Base-by-base conservation (phyloP, 106 monocot genomes). In the Vanilla planifolia region DNA sequence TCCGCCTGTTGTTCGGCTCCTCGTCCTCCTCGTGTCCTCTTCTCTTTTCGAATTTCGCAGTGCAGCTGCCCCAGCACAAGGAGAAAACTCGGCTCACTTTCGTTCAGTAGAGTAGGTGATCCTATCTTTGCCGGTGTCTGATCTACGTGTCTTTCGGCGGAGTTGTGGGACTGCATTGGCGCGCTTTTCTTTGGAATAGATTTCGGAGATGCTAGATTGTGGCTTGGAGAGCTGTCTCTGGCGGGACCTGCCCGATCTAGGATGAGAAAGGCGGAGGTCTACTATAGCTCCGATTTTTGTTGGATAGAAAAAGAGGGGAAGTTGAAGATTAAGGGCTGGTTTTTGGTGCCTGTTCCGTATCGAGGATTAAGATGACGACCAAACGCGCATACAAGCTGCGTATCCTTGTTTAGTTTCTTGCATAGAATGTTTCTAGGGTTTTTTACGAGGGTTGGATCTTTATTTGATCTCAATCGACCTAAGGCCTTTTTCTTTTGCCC, bases 331-430 rank as follows among this genome's bases (percentile, higher is more conserved):
- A 57, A 35, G 34, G 37, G 7, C 8, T 5, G 15, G 35, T 26
- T 8, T 57, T 57, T 57, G 35, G 35, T 35, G 35, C 34, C 15
- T 2, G 57, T 35, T 57, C 35, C 34, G 57, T 32, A 26, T 17
- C 56, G n/a, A 40, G 70, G 59, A 59, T 67, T 67, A 84, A 76
- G 87, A 72, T 80, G 69, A 78, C 84, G 45, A 80, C 92, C 60
- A 92, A 92, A 75, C 83, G 92, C 60, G 92, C 92, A 11, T 92
- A 92, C 78, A 92, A 92, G 88, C 84, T 92, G 10, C 92, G 92
- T 92, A 92, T 92, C 92, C 87, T 92, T 76, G 63, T 57, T 28
- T 29, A 32, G 21, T 63, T 62, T 56, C 44, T 15, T 20, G 14
- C 23, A 39, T 6, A 11, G n/a, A 34, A 6, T 24, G 30, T 40